Evolutionary conservation across 306 rosid species (phyloP).

Genomic region (Corylus americana): DNA sequence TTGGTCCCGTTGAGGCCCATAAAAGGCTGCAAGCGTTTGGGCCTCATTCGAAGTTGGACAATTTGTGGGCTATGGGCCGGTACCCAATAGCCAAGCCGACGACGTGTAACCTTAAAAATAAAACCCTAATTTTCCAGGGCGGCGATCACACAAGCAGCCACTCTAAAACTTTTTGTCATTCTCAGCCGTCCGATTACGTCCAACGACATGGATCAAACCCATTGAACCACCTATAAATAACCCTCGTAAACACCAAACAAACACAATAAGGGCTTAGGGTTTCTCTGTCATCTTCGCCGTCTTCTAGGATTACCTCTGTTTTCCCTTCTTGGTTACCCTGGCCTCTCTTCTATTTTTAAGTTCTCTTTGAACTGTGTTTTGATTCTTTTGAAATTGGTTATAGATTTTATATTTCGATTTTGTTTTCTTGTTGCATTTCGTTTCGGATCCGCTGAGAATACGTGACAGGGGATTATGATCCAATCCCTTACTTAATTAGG

Average conservation of each 20-base stretch:
- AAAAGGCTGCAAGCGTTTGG: no score
- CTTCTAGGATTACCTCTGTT: background rate
- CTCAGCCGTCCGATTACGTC: slow-evolving; percentile 14
- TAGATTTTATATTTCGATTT: background rate
- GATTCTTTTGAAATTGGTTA: background rate
- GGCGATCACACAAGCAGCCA: background rate
- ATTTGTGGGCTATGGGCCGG: background rate
- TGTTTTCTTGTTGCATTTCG: no score
- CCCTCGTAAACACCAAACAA: background rate
- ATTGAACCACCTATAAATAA: background rate
- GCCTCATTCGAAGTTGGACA: background rate
- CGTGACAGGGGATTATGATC: slow-evolving; percentile 54
- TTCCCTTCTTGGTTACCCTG: no score
- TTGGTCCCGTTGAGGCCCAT: no score
- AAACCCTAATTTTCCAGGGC: background rate
- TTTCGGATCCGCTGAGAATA: background rate
- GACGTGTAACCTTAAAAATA: background rate
- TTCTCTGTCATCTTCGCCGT: background rate
- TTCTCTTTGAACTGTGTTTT: background rate
- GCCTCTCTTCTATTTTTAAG: no score
- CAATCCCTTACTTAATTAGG: slow-evolving; percentile 40
- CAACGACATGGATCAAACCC: background rate
- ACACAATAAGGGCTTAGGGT: background rate
- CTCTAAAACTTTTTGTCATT: background rate
- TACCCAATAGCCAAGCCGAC: background rate